These are phyloP conservation scores for Solanum chmielewskii DNA, from an alignment of 257 asterid genomes.

Conservation along the genomic window DNA sequence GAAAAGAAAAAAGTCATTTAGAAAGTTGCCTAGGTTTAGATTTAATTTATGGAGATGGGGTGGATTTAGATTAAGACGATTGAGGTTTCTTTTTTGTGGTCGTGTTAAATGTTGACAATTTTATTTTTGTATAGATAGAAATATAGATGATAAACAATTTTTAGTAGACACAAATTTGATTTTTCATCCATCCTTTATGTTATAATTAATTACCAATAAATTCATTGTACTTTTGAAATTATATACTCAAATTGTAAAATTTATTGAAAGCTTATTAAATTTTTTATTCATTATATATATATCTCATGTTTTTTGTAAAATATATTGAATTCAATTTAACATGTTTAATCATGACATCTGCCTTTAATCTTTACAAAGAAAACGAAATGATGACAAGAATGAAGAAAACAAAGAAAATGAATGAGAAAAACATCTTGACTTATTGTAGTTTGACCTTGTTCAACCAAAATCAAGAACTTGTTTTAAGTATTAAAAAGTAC, in stretches of 20 bases:
- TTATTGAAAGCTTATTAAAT: not conserved
- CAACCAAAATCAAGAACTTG: not conserved
- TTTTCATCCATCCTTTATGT: not conserved
- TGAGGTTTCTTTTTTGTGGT: conserved; percentile 29
- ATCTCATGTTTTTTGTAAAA: not conserved
- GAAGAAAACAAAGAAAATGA: not conserved
- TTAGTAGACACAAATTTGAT: not conserved
- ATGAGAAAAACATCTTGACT: not conserved
- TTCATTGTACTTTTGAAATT: not conserved
- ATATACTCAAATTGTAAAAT: not conserved
- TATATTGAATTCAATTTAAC: not conserved
- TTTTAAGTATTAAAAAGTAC: not conserved
- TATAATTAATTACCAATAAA: not conserved
- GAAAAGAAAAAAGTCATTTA: conserved; percentile 34
- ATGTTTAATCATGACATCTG: not conserved
- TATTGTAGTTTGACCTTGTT: not conserved
- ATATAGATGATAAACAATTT: not conserved
- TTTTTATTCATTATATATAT: not conserved
- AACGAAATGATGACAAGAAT: not conserved
- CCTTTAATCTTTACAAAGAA: not conserved
- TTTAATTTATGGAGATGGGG: conserved; percentile 31
- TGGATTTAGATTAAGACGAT: conserved; percentile 28
- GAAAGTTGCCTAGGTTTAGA: conserved; percentile 39
- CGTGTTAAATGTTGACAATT: conserved; percentile 8
- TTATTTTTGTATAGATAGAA: not conserved